Percentiles rank a stretch among this genome's conserved stretches.
These are phyloP conservation scores for Phycomyces nitens DNA, from an alignment of 192 early-diverging fungal species.

Conservation along the genomic window DNA sequence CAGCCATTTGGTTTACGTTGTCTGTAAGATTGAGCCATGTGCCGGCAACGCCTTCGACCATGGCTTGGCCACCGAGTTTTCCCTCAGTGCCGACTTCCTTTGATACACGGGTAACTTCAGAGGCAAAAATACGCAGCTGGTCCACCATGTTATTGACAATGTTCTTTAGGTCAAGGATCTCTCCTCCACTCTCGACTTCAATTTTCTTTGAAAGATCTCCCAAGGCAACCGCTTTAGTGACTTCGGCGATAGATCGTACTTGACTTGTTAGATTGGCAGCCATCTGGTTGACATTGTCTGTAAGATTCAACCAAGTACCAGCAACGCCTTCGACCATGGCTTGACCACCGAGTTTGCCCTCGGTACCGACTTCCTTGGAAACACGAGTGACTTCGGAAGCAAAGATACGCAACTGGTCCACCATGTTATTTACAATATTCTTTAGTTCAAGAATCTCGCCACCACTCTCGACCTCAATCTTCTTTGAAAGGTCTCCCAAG, in stretches of 20 bases:
- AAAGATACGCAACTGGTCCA: constrained; percentile 56
- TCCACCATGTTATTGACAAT: constrained; percentile 63
- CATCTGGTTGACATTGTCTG: constrained; percentile 58
- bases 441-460: constrained; percentile 73
- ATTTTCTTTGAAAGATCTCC: constrained; percentile 52
- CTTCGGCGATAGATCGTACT: constrained; percentile 50
- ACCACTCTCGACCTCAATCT: constrained; percentile 56
- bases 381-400: constrained; percentile 56
- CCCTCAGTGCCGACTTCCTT: constrained; percentile 66
- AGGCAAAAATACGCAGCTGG: constrained; percentile 54
- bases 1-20: constrained; percentile 17
- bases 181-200: constrained; percentile 47
- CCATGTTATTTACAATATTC: constrained; percentile 80
- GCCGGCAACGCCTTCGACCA: constrained; percentile 16
- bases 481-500: constrained; percentile 53
- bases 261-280: constrained; percentile 50
- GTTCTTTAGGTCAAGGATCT: constrained; percentile 52
- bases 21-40: constrained; percentile 13
- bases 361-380: constrained; percentile 54
- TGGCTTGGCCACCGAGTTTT: constrained; percentile 70
- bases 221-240: constrained; percentile 46
- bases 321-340: constrained; percentile 44
- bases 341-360: constrained; percentile 55
- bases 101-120: constrained; percentile 60
- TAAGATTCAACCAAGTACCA: constrained; percentile 54